Evolutionary conservation across 2,329 filamentous ascomycete genomes (phyloP).

Genomic region (Fusarium napiforme): DNA sequence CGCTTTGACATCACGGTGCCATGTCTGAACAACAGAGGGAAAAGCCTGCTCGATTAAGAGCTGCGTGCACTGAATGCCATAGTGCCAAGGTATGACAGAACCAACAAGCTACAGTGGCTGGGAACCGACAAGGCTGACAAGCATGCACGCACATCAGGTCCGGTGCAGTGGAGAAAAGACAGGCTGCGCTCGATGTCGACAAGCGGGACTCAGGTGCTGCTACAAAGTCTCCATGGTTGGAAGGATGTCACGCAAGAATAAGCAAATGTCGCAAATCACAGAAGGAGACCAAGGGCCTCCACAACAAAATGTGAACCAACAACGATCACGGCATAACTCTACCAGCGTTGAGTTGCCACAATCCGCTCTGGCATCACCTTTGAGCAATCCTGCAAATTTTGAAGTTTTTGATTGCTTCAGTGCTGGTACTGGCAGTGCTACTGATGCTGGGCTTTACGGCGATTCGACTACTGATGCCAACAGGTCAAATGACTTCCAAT

Average conservation of each 20-base stretch:
- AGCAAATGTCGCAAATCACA: neutral
- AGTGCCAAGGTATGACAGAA: neutral
- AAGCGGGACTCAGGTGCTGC: neutral
- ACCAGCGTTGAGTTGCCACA: neutral
- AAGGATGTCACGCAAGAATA: neutral
- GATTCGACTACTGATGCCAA: neutral
- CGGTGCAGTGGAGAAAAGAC: neutral
- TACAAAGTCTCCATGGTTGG: neutral
- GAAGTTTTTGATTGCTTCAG: neutral
- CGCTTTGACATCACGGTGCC: neutral
- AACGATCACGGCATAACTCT: neutral
- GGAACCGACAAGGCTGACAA: neutral
- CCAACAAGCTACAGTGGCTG: neutral
- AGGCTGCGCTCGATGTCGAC: neutral
- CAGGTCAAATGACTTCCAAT: neutral
- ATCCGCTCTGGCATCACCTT: neutral
- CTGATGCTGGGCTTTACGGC: neutral
- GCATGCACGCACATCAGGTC: neutral
- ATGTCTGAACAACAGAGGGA: neutral
- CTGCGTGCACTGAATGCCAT: neutral
- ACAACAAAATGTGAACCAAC: neutral
- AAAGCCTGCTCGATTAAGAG: neutral
- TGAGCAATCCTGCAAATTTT: neutral
- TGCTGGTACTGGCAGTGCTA: neutral
- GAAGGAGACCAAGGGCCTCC: neutral